Evolutionary conservation across 306 rosid species (phyloP), one percentile per base, ranked within the genome.

Genomic region (Comarum palustre): DNA sequence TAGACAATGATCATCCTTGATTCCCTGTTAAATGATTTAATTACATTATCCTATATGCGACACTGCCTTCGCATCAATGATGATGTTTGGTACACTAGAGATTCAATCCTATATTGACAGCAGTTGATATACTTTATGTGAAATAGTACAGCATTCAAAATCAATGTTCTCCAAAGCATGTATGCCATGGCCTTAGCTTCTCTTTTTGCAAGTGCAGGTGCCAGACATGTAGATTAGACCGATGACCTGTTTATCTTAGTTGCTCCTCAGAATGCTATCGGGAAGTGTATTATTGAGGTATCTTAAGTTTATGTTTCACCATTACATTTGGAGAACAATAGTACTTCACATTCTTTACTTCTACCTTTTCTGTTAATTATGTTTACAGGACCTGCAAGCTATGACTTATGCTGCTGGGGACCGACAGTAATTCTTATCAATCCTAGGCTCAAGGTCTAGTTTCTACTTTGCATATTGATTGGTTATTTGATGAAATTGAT

Each of bases 251-350:
- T 86, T 80, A 84, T 94, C 82, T 77, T 94, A 74, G 95, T 94
- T 68, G 97, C 98, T 72, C 98, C 98, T 77, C 98, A 94, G 81
- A 94, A 94, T 81, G 98, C 98, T 71, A 95, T 94, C 3, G 98
- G 98, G 75, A 94, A 94, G 77, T 94, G 97, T 83, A 91, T 94
- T 54, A 91, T 94, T 67, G 96, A 91, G 55, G 98, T 94, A 19
- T 69, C 69, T 59, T 29, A 61, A 55, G 67, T 75, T 60, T 42
- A 74, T 68, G 73, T 58, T 73, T 77, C 29, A 27, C 47, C 45
- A 31, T 72, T 58, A 60, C 32, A 54, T 82, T 36, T 71, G 60
- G 48, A 46, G 69, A 64, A 22, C 42, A 69, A 41, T 68, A 79
- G 50, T 71, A 34, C 75, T 66, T 52, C 43, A 66, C 42, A 17